These are phyloP conservation scores for Microbotryomycetes sp. DNA, from an alignment of 1,284 basidiomycete species.

Conservation along the genomic window DNA sequence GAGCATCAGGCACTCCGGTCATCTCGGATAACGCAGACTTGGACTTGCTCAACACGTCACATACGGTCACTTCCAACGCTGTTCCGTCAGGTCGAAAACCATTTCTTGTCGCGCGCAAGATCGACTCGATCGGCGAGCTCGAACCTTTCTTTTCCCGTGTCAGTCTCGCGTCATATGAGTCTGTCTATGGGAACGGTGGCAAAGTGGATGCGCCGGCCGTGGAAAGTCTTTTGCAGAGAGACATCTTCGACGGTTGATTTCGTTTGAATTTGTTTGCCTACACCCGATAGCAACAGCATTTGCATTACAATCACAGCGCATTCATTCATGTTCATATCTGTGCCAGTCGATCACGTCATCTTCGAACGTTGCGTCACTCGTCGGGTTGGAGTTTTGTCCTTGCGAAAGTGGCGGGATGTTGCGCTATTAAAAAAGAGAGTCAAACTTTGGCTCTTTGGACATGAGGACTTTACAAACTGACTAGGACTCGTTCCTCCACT, in stretches of 20 bases:
- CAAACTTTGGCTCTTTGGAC: no score
- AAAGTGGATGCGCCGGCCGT: conserved; percentile 77
- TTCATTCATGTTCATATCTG: not conserved
- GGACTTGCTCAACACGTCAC: not conserved
- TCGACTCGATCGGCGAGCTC: conserved; percentile 73
- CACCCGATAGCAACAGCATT: no score
- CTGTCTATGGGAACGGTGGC: conserved; percentile 61
- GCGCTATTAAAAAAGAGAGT: no score
- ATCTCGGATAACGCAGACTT: not conserved
- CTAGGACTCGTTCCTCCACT: no score
- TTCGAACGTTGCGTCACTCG: not conserved
- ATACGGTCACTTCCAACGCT: not conserved
- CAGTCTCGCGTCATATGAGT: conserved; percentile 82
- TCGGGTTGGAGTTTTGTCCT: no score
- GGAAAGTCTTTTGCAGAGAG: conserved; percentile 67
- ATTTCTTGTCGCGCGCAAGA: conserved; percentile 54
- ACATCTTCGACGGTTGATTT: conserved; percentile 66
- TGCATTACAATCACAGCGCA: not conserved
- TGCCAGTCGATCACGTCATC: not conserved
- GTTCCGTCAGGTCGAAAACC: conserved; percentile 53
- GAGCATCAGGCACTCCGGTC: not conserved
- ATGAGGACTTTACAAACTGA: no score
- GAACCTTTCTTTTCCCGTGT: conserved; percentile 80
- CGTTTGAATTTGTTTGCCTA: no score
- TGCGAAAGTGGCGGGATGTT: no score